Evolutionary conservation across 352 stramenopile species (phyloP).

Genomic region (Globisporangium spinosum): DNA sequence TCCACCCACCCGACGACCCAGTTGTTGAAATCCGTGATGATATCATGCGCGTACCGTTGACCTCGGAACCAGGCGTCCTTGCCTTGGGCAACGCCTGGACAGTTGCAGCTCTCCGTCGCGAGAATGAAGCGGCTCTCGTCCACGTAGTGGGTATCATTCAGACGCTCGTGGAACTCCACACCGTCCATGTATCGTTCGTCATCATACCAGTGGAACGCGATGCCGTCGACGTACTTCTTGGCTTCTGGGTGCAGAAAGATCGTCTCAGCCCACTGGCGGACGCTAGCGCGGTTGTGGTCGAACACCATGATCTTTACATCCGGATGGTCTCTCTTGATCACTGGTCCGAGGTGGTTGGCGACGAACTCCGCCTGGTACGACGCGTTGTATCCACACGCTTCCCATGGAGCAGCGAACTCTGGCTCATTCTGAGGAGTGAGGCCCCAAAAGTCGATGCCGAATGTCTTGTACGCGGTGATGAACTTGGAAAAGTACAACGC

Average conservation of each 20-base stretch:
- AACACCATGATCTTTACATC: slow-evolving; percentile 90
- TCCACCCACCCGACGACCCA: slow-evolving; percentile 88
- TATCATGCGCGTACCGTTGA: slow-evolving; percentile 88
- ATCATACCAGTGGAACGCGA: slow-evolving; percentile 90
- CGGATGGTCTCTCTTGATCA: slow-evolving; percentile 81
- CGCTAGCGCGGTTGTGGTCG: slow-evolving; percentile 87
- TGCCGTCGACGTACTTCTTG: slow-evolving; percentile 82
- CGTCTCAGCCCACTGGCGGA: slow-evolving; percentile 67
- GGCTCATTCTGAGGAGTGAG: slow-evolving; percentile 91
- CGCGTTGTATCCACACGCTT: slow-evolving; percentile 58
- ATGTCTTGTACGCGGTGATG: slow-evolving; percentile 86
- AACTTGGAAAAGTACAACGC: slow-evolving; percentile 92
- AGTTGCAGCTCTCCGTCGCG: slow-evolving; percentile 75
- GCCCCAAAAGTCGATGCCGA: slow-evolving; percentile 84
- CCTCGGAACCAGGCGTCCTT: slow-evolving; percentile 76
- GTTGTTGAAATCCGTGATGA: slow-evolving; percentile 89
- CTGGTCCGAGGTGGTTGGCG: slow-evolving; percentile 77
- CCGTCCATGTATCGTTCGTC: slow-evolving; percentile 64
- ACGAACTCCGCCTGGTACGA: slow-evolving; percentile 75
- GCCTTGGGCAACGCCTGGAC: slow-evolving; percentile 54
- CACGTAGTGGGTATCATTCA: slow-evolving; percentile 75
- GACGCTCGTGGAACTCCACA: slow-evolving; percentile 59
- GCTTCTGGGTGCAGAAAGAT: slow-evolving; percentile 65
- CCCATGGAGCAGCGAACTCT: slow-evolving; percentile 68
- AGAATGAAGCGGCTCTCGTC: slow-evolving; percentile 61